Evolutionary conservation across 2,329 filamentous ascomycete genomes (phyloP).

Genomic region (Aspergillus intermedius): DNA sequence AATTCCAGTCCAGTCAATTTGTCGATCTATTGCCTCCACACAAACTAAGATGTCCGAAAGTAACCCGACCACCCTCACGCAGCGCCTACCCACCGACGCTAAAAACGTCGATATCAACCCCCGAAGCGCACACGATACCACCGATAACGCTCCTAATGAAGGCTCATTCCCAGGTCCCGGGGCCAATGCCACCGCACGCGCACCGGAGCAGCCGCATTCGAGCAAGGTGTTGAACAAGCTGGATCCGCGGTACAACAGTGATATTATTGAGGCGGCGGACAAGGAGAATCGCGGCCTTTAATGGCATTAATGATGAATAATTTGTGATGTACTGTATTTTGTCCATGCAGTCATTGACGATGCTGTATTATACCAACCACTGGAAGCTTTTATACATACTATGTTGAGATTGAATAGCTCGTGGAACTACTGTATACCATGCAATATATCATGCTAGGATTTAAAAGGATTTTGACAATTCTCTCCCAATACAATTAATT

Average conservation of each 20-base stretch:
- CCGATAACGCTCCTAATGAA: not conserved
- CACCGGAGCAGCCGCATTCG: constrained; percentile 3
- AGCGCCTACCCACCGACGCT: not conserved
- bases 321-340: not conserved
- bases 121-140: not conserved
- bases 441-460: too few species aligned
- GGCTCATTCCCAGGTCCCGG: constrained; percentile 1
- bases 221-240: constrained; percentile 4
- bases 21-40: not conserved
- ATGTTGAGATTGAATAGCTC: too few species aligned
- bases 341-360: not conserved
- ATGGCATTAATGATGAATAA: not conserved
- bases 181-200: not conserved
- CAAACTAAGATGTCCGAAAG: not conserved
- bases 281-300: not conserved
- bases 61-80: not conserved
- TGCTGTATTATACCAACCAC: not conserved
- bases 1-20: not conserved
- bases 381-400: too few species aligned
- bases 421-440: too few species aligned
- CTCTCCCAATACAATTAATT: too few species aligned
- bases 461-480: too few species aligned
- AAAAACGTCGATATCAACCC: not conserved
- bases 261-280: constrained; percentile 1
- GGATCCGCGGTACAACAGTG: constrained; percentile 3